A percentile compares a stretch with the other conserved stretches of the same genome.
Evolutionary conservation across 2,329 filamentous ascomycete genomes (phyloP).

Genomic region (Pseudocercospora eumusae): DNA sequence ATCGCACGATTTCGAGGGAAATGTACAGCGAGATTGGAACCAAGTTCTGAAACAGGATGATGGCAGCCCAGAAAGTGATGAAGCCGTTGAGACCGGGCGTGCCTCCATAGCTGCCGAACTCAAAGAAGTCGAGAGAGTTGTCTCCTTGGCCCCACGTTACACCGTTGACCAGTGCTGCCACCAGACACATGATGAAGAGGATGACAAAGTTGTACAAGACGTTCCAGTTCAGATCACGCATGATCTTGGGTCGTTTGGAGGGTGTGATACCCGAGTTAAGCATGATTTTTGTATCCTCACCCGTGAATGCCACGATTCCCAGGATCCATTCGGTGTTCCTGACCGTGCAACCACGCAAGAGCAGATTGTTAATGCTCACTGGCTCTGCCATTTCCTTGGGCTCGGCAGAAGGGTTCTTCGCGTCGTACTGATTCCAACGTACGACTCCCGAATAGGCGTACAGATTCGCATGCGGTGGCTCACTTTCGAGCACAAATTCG

Average conservation of each 20-base stretch:
- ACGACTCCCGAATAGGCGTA: slow-evolving; percentile 93
- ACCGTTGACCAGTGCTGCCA: slow-evolving; percentile 82
- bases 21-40: slow-evolving; percentile 98
- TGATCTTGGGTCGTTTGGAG: slow-evolving; percentile 87
- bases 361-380: slow-evolving; percentile 90
- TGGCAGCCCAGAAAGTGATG: slow-evolving; percentile 92
- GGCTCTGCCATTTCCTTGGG: slow-evolving; percentile 83
- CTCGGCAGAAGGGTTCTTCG: slow-evolving; percentile 62
- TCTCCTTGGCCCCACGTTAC: slow-evolving; percentile 74
- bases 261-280: slow-evolving; percentile 95
- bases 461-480: slow-evolving; percentile 86
- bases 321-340: slow-evolving; percentile 96
- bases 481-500: slow-evolving; percentile 85
- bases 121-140: slow-evolving; percentile 77
- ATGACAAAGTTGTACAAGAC: slow-evolving; percentile 95
- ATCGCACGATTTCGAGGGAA: slow-evolving; percentile 91
- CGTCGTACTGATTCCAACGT: slow-evolving; percentile 76
- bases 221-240: slow-evolving; percentile 93
- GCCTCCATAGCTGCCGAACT: slow-evolving; percentile 71
- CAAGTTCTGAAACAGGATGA: slow-evolving; percentile 98
- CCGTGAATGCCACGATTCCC: slow-evolving; percentile 90
- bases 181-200: slow-evolving; percentile 83
- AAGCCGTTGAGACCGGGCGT: slow-evolving; percentile 79
- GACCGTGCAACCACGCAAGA: slow-evolving; percentile 89
- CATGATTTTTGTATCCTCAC: slow-evolving; percentile 98